These are phyloP conservation scores for Penicillium italicum DNA, from an alignment of 2,329 filamentous ascomycete species.

Conservation along the genomic window DNA sequence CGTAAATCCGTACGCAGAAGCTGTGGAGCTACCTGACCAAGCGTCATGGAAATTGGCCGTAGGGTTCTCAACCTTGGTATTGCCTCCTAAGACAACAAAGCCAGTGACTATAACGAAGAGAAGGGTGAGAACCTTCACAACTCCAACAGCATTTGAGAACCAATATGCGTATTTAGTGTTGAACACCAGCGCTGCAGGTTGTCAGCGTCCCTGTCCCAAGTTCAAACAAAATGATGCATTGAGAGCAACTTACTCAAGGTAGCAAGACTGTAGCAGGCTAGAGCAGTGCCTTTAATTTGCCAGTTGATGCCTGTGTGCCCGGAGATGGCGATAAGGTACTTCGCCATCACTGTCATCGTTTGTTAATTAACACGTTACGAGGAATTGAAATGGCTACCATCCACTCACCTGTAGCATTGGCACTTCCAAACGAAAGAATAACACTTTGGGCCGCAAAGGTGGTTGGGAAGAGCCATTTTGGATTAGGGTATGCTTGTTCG, in stretches of 20 bases:
- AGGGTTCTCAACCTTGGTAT: slow-evolving; percentile 50
- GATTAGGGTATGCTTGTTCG: slow-evolving; percentile 63
- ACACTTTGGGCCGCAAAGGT: slow-evolving; percentile 62
- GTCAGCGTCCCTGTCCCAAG: not conserved
- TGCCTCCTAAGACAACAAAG: slow-evolving; percentile 58
- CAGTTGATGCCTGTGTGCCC: slow-evolving; percentile 53
- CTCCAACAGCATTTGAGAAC: slow-evolving; percentile 55
- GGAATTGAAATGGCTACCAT: not conserved
- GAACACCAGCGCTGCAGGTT: slow-evolving; percentile 43
- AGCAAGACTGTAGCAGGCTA: slow-evolving; percentile 60
- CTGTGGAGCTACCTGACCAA: slow-evolving; percentile 50
- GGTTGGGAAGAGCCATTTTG: slow-evolving; percentile 60
- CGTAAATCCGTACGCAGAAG: slow-evolving; percentile 47
- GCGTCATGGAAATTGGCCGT: slow-evolving; percentile 53
- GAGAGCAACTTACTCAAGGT: slow-evolving; percentile 47
- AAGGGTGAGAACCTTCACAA: slow-evolving; percentile 58
- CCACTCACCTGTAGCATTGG: slow-evolving; percentile 53
- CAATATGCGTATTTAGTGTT: slow-evolving; percentile 57
- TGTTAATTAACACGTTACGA: not conserved
- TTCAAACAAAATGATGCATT: not conserved
- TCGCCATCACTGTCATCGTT: slow-evolving; percentile 46
- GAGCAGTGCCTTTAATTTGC: slow-evolving; percentile 63
- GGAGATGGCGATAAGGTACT: slow-evolving; percentile 59
- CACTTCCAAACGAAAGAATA: slow-evolving; percentile 61
- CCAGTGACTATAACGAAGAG: slow-evolving; percentile 60